Conservation (phyloP, 192 early-diverging fungal genomes). For the Borealophlyctis nickersoniae region DNA sequence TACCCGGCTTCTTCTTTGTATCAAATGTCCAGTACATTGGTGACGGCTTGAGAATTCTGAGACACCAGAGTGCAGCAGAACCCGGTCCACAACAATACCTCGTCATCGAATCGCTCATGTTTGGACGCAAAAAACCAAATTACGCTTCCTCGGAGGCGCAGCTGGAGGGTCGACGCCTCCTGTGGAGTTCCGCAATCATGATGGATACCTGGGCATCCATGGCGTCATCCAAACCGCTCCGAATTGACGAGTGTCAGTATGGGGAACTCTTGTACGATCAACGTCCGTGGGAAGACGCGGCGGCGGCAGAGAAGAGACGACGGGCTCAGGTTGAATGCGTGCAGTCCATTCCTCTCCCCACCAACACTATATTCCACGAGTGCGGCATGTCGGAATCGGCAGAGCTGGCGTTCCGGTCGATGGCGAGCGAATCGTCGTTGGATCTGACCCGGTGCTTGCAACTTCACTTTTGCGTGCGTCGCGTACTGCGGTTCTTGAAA, state of each 20-base stretch:
- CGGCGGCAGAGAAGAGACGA: neutral
- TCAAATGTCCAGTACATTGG: too few relatives aligned
- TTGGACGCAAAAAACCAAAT: too few relatives aligned
- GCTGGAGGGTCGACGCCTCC: constrained; percentile 13
- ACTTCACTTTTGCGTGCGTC: neutral
- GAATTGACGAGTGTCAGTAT: constrained; percentile 10
- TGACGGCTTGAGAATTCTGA: too few relatives aligned
- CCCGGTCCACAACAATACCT: too few relatives aligned
- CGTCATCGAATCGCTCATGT: too few relatives aligned
- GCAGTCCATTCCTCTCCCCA: neutral
- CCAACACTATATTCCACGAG: constrained; percentile 4
- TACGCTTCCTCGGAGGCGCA: neutral
- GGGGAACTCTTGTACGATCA: constrained; percentile 13
- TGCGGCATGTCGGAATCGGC: neutral
- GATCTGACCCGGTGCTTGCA: too few relatives aligned
- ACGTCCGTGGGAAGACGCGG: constrained; percentile 20
- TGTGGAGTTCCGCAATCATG: constrained; percentile 8
- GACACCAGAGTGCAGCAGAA: too few relatives aligned
- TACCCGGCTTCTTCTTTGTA: too few relatives aligned
- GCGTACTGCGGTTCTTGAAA: neutral
- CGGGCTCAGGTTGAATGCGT: neutral
- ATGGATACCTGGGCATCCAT: constrained; percentile 7
- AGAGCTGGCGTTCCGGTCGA: too few relatives aligned
- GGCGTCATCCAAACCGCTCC: constrained; percentile 11
- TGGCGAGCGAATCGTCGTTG: too few relatives aligned